These are phyloP conservation scores for Cladosporium austrohemisphaericum DNA, from an alignment of 2,329 filamentous ascomycete genomes.

Conservation along the genomic window DNA sequence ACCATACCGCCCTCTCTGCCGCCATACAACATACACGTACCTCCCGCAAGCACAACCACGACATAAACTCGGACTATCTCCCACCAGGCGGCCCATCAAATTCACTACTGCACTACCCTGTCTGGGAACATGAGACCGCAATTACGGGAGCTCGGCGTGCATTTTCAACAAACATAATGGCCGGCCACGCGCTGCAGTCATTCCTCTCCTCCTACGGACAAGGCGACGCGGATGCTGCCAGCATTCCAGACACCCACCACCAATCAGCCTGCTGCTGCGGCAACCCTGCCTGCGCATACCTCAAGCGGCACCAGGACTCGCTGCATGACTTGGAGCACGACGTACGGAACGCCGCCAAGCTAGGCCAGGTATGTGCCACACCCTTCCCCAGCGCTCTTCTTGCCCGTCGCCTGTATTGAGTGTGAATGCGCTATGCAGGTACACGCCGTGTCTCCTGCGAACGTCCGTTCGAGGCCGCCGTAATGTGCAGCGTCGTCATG, in stretches of 20 bases:
- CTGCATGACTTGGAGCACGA: constrained; percentile 82
- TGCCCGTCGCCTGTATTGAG: constrained; percentile 9
- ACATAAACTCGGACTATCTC: no score
- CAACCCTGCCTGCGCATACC: constrained; percentile 69
- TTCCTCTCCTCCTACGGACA: constrained; percentile 15
- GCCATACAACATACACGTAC: no score
- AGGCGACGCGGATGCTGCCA: constrained; percentile 5
- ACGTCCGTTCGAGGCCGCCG: constrained; percentile 14
- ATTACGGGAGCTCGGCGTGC: constrained; percentile 12
- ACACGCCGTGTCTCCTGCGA: constrained; percentile 8
- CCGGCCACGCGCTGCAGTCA: constrained; percentile 16
- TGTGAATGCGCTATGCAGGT: constrained; percentile 14
- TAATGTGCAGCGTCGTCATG: constrained; percentile 14
- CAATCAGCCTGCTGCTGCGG: constrained; percentile 73
- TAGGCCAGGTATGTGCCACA: constrained; percentile 76
- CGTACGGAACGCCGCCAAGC: constrained; percentile 76
- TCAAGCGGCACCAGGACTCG: constrained; percentile 74
- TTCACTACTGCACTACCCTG: constrained; percentile 3
- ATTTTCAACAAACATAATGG: constrained; percentile 14
- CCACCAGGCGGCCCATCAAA: no score
- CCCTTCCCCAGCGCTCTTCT: constrained; percentile 1
- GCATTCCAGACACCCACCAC: constrained; percentile 5
- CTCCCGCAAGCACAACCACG: no score
- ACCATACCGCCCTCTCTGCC: no score
- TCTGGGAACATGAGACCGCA: constrained; percentile 13